Evolutionary conservation across 345 rosid genomes (phyloP).

Genomic region (Rhizophora mangle): DNA sequence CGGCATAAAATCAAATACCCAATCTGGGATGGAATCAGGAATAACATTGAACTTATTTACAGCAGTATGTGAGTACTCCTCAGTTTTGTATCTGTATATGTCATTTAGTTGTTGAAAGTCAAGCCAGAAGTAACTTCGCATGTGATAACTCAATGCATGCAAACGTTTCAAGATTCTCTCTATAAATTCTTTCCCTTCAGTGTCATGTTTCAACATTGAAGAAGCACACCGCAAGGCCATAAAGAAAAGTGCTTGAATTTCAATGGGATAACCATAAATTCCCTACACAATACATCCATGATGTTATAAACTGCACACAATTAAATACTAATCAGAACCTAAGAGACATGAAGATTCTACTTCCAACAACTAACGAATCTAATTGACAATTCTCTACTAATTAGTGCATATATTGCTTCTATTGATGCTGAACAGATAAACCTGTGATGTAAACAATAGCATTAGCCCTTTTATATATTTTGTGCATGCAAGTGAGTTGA

Average conservation of each 20-base stretch:
- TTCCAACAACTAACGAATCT: background rate
- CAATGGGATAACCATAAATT: slow-evolving; percentile 74
- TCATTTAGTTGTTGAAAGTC: slow-evolving; percentile 37
- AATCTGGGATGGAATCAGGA: slow-evolving; percentile 38
- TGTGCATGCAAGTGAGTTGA: background rate
- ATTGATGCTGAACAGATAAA: background rate
- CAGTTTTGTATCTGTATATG: slow-evolving; percentile 36
- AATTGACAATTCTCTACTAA: background rate
- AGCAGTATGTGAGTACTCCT: slow-evolving; percentile 40
- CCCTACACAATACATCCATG: slow-evolving; percentile 45
- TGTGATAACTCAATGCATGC: slow-evolving; percentile 35
- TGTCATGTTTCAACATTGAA: slow-evolving; percentile 61
- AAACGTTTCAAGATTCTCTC: slow-evolving; percentile 34
- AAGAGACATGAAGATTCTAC: background rate
- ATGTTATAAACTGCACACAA: background rate
- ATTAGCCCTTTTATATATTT: background rate
- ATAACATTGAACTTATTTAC: slow-evolving; percentile 40
- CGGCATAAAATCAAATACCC: slow-evolving; percentile 40
- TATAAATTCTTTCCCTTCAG: slow-evolving; percentile 33
- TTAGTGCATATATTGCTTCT: background rate
- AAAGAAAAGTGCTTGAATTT: slow-evolving; percentile 80
- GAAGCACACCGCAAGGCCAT: slow-evolving; percentile 67
- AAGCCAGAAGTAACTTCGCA: slow-evolving; percentile 35
- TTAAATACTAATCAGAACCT: background rate
- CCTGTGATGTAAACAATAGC: background rate